These are phyloP conservation scores for Trichocladium uniseriatum DNA, from an alignment of 495 filamentous ascomycete species.

Conservation along the genomic window DNA sequence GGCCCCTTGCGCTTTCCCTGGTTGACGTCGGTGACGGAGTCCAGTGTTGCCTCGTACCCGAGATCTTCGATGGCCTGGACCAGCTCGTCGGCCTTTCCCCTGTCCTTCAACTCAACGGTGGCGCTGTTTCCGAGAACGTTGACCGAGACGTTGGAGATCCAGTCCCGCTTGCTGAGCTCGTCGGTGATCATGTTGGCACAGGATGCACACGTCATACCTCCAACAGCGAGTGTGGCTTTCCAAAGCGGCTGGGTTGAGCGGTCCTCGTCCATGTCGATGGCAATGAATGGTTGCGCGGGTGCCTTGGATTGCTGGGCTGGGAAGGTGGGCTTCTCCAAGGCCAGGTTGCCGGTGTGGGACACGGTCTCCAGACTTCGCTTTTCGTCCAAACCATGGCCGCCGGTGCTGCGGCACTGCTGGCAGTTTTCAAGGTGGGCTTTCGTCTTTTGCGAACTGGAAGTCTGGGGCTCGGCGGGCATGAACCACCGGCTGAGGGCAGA, in stretches of 20 bases:
- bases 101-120: slow-evolving; percentile 51
- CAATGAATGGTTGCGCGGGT: slow-evolving; percentile 15
- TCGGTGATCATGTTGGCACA: slow-evolving; percentile 62
- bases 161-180: slow-evolving; percentile 53
- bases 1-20: slow-evolving; percentile 15
- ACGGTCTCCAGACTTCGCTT: slow-evolving; percentile 10
- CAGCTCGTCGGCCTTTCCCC: slow-evolving; percentile 43
- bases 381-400: slow-evolving; percentile 1
- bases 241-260: slow-evolving; percentile 21
- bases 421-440: slow-evolving; percentile 26
- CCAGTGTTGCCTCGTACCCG: slow-evolving; percentile 66
- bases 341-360: background rate
- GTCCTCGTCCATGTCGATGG: slow-evolving; percentile 16
- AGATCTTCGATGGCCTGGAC: slow-evolving; percentile 67
- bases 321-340: background rate
- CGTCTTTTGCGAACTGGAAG: slow-evolving; percentile 9
- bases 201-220: slow-evolving; percentile 76
- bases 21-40: slow-evolving; percentile 33
- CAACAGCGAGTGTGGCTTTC: slow-evolving; percentile 58
- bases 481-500: slow-evolving; percentile 22
- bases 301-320: background rate
- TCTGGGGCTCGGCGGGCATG: slow-evolving; percentile 3
- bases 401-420: slow-evolving; percentile 22
- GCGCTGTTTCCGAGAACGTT: slow-evolving; percentile 67
- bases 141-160: slow-evolving; percentile 53